A percentile compares a stretch with the other conserved stretches of the same genome.
phyloP scores from a whole-genome alignment of 805 yeast genomes.

The Candida palmyrensis region DNA sequence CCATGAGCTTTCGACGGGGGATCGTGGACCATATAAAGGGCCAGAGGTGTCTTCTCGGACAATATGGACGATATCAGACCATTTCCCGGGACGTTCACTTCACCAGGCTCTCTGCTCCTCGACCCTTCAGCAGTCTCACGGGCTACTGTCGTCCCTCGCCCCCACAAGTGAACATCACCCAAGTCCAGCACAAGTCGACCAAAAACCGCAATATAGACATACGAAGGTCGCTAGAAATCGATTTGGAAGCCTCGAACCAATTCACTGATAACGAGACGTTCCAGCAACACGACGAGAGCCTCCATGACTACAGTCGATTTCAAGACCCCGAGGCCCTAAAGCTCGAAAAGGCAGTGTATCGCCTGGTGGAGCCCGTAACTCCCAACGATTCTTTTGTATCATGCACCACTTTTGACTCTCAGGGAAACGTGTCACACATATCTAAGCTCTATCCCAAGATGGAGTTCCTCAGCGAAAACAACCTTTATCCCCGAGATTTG shows the following conservation, averaged over 20 bases:
- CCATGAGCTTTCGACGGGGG: too few species aligned
- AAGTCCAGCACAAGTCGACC: too few species aligned
- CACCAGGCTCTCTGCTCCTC: too few species aligned
- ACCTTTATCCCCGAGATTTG: constrained; percentile 79
- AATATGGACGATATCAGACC: too few species aligned
- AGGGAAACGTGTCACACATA: constrained; percentile 66
- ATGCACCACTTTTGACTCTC: constrained; percentile 73
- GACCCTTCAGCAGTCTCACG: too few species aligned
- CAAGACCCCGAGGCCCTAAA: constrained; percentile 2
- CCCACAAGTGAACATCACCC: too few species aligned
- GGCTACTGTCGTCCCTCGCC: too few species aligned
- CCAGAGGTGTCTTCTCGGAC: too few species aligned
- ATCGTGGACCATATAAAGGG: too few species aligned
- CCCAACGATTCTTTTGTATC: constrained; percentile 54
- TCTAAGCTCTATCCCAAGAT: constrained; percentile 71
- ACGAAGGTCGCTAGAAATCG: too few species aligned
- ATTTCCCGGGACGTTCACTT: too few species aligned
- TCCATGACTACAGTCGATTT: neutral
- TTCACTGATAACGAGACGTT: constrained; percentile 4
- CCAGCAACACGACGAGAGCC: neutral
- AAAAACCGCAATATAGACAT: too few species aligned
- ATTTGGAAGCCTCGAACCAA: neutral
- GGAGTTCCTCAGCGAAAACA: constrained; percentile 63
- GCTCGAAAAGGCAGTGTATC: constrained; percentile 7
- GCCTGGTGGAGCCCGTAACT: constrained; percentile 34